A percentile compares a stretch with the other conserved stretches of the same genome.
Evolutionary conservation across 805 yeast genomes (phyloP).

Genomic region (Kockiozyma suomiensis): DNA sequence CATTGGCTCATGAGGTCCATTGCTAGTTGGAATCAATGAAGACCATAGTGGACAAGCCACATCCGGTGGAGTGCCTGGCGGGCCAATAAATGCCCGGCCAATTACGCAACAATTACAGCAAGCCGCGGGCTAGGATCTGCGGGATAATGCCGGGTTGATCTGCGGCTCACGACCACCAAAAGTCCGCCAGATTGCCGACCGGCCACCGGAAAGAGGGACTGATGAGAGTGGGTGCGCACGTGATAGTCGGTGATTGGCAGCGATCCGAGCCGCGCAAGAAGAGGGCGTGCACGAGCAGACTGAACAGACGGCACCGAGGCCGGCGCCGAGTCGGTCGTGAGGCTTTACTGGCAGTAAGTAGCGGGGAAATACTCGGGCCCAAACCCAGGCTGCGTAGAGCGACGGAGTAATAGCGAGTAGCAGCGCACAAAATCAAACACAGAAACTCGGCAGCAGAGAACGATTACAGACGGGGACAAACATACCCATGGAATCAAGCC

Average conservation of each 20-base stretch:
- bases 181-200: neutral
- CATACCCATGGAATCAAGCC: constrained; percentile 90
- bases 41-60: too few species aligned
- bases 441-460: neutral
- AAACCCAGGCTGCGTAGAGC: neutral
- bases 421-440: neutral
- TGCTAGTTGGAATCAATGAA: too few species aligned
- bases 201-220: neutral
- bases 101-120: neutral
- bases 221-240: neutral
- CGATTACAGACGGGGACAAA: neutral
- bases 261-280: neutral
- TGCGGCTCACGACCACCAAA: too few species aligned
- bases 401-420: neutral
- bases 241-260: neutral
- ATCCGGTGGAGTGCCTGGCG: neutral
- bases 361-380: constrained; percentile 3
- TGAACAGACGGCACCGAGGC: neutral
- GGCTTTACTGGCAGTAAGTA: neutral
- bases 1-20: too few species aligned
- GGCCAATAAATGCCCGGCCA: neutral
- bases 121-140: neutral
- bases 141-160: too few species aligned
- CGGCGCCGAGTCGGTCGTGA: constrained; percentile 5
- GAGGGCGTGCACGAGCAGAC: neutral